Conservation (phyloP, 1,139 yeast species). For the Saccharomyces uvarum region DNA sequence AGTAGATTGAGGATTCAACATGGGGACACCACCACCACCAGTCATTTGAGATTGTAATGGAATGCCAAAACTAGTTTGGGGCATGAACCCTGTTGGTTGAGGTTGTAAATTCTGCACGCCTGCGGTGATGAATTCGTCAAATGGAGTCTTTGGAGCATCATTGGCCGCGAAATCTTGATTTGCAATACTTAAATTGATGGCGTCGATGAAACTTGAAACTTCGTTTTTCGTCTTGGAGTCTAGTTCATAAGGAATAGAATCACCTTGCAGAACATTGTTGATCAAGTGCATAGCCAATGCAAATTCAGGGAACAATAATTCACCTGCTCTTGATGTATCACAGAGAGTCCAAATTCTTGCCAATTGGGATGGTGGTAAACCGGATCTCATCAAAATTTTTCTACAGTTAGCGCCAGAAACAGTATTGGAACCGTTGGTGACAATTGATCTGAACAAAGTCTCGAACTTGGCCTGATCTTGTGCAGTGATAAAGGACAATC, state of each 20-base stretch:
- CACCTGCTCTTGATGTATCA: conserved; percentile 81
- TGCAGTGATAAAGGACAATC: conserved; percentile 77
- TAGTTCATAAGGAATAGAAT: conserved; percentile 60
- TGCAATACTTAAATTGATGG: conserved; percentile 73
- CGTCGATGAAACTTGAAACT: conserved; percentile 80
- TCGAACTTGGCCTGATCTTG: conserved; percentile 83
- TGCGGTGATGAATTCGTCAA: conserved; percentile 26
- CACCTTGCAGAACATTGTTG: conserved; percentile 69
- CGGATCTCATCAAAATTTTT: conserved; percentile 71
- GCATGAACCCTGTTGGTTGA: conserved; percentile 34
- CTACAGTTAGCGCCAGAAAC: conserved; percentile 74
- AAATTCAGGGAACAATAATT: conserved; percentile 85
- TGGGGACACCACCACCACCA: conserved; percentile 29
- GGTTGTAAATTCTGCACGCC: conserved; percentile 27
- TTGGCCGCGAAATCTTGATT: conserved; percentile 39
- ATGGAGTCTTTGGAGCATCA: conserved; percentile 24
- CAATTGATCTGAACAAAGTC: conserved; percentile 68
- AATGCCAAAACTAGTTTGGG: conserved; percentile 25
- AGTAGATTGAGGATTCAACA: conserved; percentile 15
- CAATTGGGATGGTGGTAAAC: conserved; percentile 63
- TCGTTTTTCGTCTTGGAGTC: conserved; percentile 74
- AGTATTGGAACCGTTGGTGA: conserved; percentile 69
- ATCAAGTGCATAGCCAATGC: conserved; percentile 88
- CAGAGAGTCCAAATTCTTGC: conserved; percentile 88
- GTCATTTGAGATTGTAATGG: conserved; percentile 22